Conservation (phyloP, 176 grass and related monocot species). For the Paspalum vaginatum region DNA sequence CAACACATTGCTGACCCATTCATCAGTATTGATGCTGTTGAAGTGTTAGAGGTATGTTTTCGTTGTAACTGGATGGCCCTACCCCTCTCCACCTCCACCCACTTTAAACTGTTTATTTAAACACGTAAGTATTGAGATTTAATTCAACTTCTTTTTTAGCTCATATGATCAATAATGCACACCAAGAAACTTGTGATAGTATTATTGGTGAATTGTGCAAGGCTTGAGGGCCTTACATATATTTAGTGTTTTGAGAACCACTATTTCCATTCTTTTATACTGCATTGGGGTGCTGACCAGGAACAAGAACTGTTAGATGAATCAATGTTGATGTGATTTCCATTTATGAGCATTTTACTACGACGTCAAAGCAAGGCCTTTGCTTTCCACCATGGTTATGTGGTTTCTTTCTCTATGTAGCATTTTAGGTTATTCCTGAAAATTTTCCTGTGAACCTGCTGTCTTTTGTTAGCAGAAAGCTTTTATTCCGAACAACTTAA, state of each 20-base stretch:
- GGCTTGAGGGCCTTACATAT: not conserved
- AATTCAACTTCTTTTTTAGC: not conserved
- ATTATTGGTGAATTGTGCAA: not conserved
- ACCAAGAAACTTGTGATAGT: not conserved
- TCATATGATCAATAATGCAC: not conserved
- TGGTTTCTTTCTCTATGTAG: conserved; percentile 25
- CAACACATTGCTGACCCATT: conserved; percentile 92
- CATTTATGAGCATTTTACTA: conserved; percentile 17
- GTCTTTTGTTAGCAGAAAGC: not conserved
- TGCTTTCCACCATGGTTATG: not conserved
- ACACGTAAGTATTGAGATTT: not conserved
- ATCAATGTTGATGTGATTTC: conserved; percentile 13
- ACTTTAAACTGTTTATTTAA: not conserved
- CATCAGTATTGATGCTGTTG: conserved; percentile 85
- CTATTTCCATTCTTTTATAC: conserved; percentile 13
- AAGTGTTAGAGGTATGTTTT: conserved; percentile 85
- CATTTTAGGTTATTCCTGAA: conserved; percentile 9
- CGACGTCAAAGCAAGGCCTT: not conserved
- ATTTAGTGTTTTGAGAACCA: not conserved
- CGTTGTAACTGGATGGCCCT: conserved; percentile 1
- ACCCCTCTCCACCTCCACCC: not conserved
- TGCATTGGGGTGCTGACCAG: not conserved
- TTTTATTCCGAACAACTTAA: conserved; percentile 12
- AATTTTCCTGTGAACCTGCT: conserved; percentile 22
- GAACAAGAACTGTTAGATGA: conserved; percentile 28